phyloP scores from a whole-genome alignment of 2,329 filamentous ascomycete species.

The Fusarium torreyae region DNA sequence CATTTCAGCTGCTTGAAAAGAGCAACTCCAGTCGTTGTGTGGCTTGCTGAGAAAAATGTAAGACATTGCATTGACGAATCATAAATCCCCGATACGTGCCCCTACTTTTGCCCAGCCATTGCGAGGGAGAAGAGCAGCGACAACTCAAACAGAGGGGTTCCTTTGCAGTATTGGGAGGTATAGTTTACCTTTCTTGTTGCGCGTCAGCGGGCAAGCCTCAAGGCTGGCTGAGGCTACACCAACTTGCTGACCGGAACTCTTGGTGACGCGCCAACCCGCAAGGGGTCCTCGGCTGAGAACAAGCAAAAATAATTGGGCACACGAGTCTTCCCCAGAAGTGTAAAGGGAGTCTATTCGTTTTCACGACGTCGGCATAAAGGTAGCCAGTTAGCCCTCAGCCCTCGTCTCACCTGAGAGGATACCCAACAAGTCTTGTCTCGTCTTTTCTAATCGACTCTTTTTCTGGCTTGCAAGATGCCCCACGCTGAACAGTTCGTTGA shows the following conservation, averaged over 20 bases:
- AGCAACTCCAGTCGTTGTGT: constrained; percentile 10
- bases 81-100: constrained; percentile 16
- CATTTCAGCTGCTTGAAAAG: not conserved
- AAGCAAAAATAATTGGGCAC: not conserved
- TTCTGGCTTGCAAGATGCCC: constrained; percentile 28
- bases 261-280: not conserved
- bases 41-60: constrained; percentile 32
- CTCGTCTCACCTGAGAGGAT: constrained; percentile 2
- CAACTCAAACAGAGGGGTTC: not conserved
- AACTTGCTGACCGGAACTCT: constrained; percentile 1
- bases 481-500: constrained; percentile 27
- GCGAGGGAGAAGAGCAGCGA: not conserved
- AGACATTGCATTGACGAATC: constrained; percentile 16
- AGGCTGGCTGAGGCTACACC: constrained; percentile 12
- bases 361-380: constrained; percentile 20
- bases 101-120: constrained; percentile 7
- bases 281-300: not conserved
- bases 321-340: not conserved
- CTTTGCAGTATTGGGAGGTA: not conserved
- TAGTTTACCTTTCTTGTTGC: constrained; percentile 2
- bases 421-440: not conserved
- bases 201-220: not conserved
- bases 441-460: not conserved
- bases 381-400: constrained; percentile 18
- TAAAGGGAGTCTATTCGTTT: not conserved